phyloP scores from a whole-genome alignment of 2,329 filamentous ascomycete genomes.

The Akanthomyces uredinophilus region DNA sequence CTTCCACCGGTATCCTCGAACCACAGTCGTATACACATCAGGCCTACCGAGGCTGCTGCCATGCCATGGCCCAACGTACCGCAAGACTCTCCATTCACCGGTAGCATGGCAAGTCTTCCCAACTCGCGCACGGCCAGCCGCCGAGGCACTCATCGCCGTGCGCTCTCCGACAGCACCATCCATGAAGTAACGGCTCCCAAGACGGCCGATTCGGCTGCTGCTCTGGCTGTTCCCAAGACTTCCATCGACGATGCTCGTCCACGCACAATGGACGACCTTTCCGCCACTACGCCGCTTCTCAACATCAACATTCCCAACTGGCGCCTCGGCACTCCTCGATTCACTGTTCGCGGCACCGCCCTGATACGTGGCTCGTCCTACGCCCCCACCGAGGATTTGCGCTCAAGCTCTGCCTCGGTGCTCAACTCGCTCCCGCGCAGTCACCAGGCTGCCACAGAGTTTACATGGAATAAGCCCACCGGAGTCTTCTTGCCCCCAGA shows the following conservation, averaged over 20 bases:
- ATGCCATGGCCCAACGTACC: conserved; percentile 40
- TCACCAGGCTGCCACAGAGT: conserved; percentile 23
- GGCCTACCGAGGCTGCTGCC: conserved; percentile 17
- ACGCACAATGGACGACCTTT: conserved; percentile 56
- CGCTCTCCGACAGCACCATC: conserved; percentile 72
- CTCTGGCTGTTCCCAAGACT: conserved; percentile 65
- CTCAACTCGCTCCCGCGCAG: conserved; percentile 34
- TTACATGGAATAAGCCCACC: conserved; percentile 1
- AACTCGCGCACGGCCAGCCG: conserved; percentile 21
- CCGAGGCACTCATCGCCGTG: conserved; percentile 48
- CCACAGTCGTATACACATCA: conserved; percentile 25
- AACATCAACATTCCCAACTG: conserved; percentile 79
- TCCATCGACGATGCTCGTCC: conserved; percentile 55
- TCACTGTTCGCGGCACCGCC: conserved; percentile 70
- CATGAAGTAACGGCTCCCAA: conserved; percentile 54
- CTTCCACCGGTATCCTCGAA: conserved; percentile 32
- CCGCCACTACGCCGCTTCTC: conserved; percentile 48
- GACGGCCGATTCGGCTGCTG: conserved; percentile 61
- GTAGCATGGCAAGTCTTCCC: conserved; percentile 30
- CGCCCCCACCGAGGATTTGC: conserved; percentile 66
- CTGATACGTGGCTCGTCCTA: conserved; percentile 78
- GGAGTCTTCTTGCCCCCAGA: conserved; percentile 24
- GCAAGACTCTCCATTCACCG: conserved; percentile 32
- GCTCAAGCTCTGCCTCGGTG: conserved; percentile 55
- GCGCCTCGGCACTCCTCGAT: conserved; percentile 74